phyloP scores from a whole-genome alignment of 2,329 filamentous ascomycete species.

The Talaromyces amestolkiae region DNA sequence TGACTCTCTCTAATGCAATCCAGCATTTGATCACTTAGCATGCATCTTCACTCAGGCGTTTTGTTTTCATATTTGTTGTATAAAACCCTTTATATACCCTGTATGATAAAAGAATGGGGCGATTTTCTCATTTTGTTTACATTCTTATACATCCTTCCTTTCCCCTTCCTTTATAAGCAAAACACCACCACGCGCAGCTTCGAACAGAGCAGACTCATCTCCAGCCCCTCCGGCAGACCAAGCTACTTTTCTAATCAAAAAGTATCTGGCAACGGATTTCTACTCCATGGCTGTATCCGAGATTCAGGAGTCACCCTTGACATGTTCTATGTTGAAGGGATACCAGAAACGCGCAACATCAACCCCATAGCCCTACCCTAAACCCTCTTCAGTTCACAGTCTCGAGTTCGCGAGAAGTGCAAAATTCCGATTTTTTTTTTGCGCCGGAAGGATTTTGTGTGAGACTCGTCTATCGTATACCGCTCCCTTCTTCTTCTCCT shows the following conservation, averaged over 20 bases:
- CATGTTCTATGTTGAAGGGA: constrained; percentile 6
- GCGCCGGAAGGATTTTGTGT: neutral
- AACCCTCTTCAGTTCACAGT: neutral
- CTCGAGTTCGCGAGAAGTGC: neutral
- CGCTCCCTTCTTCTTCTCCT: neutral
- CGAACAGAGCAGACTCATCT: constrained; percentile 54
- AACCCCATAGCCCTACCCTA: constrained; percentile 23
- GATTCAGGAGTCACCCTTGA: constrained; percentile 20
- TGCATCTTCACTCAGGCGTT: constrained; percentile 19
- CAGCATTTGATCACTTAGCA: neutral
- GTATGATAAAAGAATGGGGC: constrained; percentile 24
- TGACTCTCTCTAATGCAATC: neutral
- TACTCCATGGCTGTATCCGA: neutral
- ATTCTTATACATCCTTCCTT: neutral
- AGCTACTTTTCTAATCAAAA: neutral
- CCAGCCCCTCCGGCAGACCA: constrained; percentile 38
- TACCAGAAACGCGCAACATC: constrained; percentile 49
- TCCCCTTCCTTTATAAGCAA: neutral
- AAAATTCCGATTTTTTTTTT: neutral
- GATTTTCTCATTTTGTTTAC: neutral
- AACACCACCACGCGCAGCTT: constrained; percentile 44
- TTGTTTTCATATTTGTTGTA: constrained; percentile 24
- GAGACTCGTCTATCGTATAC: constrained; percentile 13
- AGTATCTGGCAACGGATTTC: neutral
- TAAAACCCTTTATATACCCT: constrained; percentile 19